Base-by-base conservation (phyloP, 495 filamentous ascomycete species). In the Stereocaulon alpinum region DNA sequence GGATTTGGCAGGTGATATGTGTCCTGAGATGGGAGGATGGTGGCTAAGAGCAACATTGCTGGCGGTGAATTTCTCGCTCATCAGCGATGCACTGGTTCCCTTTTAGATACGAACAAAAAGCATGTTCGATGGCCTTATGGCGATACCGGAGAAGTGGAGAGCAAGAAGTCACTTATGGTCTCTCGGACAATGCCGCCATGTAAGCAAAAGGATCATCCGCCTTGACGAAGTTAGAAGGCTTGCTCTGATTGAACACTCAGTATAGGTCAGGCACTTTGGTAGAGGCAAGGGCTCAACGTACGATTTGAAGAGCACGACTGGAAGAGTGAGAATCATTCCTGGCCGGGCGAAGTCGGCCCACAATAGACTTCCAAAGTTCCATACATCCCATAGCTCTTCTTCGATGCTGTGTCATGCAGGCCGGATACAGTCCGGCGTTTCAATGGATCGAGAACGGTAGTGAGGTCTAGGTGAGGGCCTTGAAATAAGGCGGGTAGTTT, bases 311-410 rank as follows among this genome's bases (percentile, higher is more conserved):
- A 37, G 34, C 7, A 56, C 41, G 41, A 44, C 20, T 40, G 18
- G 41, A 17, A 20, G 55, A 37, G 32, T 15, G 22, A 56, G 55
- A 32, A 5, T 40, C 18, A 32, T 43, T 32, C 40, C 41, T 12
- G 27, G 12, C 40, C 1, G 55, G 41, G 29, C 41, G 42, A 43
- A 56, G 24, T 30, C 55, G 41, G 55, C 41, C 20, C 55, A 56
- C 27, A 15, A 56, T 34, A n/a, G 49, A 52, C n/a, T 15, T 30
- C 49, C 34, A 34, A 6, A 56, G 61, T 17, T 60, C 45, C 3
- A 63, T 34, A 15, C 42, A 63, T 6, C 57, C 56, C 61, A 60
- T 63, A 15, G 57, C 45, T 42, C 40, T 34, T 50, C 48, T 55
- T 37, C 61, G 56, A 32, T 43, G 18, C 27, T 22, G 40, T 22